phyloP scores from a whole-genome alignment of 306 rosid species.

The Gastrolobium bilobum region DNA sequence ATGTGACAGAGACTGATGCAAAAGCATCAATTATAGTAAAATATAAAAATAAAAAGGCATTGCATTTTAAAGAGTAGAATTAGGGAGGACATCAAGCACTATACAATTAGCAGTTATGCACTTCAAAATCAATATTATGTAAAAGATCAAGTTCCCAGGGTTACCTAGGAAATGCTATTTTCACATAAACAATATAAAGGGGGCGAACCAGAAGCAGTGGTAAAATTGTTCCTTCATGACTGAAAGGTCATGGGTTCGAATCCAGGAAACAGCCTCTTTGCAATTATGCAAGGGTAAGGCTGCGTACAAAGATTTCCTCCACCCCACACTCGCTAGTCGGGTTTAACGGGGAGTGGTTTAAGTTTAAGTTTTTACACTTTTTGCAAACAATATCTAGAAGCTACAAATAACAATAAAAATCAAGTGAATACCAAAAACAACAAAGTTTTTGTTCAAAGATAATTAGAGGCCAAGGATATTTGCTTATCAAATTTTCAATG shows the following conservation, averaged over 20 bases:
- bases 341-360: no score
- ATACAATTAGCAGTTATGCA: constrained; percentile 12
- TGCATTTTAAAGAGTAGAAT: neutral
- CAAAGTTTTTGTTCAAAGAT: constrained; percentile 13
- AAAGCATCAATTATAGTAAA: neutral
- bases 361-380: no score
- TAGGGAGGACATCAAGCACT: constrained; percentile 24
- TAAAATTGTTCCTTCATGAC: no score
- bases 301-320: no score
- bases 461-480: constrained; percentile 13
- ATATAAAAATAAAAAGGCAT: constrained; percentile 1
- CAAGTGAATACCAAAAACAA: neutral
- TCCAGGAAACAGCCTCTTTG: no score
- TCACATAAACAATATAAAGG: neutral
- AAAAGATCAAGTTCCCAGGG: neutral
- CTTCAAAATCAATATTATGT: neutral
- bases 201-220: no score
- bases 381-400: constrained; percentile 28
- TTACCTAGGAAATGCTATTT: constrained; percentile 30
- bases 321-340: no score
- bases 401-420: neutral
- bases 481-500: neutral
- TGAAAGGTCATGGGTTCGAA: no score
- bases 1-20: constrained; percentile 10
- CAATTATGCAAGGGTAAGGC: no score